Evolutionary conservation across 805 yeast genomes (phyloP), one percentile per base, ranked within the genome.

Genomic region (Jamesozyma jinghongensis): DNA sequence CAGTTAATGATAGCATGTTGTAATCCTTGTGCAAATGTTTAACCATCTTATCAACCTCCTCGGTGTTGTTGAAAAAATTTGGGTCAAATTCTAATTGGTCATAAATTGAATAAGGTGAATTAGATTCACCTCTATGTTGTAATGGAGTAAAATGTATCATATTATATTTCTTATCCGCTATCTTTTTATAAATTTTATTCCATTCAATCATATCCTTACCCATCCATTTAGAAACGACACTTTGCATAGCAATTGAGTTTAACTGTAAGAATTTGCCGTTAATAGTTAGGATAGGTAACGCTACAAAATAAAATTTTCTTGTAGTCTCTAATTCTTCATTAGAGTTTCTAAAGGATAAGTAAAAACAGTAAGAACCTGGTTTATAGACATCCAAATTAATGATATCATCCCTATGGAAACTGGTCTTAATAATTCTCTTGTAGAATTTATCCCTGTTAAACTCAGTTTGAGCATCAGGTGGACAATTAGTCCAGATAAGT

Each of bases 121-220:
- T 75, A 1, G 95, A 84, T 46, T 72, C 81, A 27, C 98, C 98
- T 41, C 97, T 71, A 47, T 79, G 66, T 62, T 90, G 96, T 50
- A 90, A 68, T 0, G 98, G 98, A 5, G 97, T 88, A 60, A 90
- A 90, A 66, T 90, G 98, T 34, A 92, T 69, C 96, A 90, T 85
- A 61, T 92, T 92, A 67, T 90, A 90, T 17, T 92, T 88, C 61
- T 92, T 92, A 7, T 63, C 57, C 13, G 79, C 63, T 34, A 90
- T 73, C 35, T 73, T 73, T 1, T 60, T 57, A 43, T 90, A 83
- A 42, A 83, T 66, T 1, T 63, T 57, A 42, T 75, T 75, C 97
- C 97, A 90, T 36, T 64, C 64, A 0, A 76, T 70, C 1, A 95
- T 94, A 37, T 61, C 61, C 2, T 75, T 71, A 2, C 97, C 96